These are phyloP conservation scores for Plasmodium coatneyi DNA, from an alignment of 169 alveolate species.

Conservation along the genomic window DNA sequence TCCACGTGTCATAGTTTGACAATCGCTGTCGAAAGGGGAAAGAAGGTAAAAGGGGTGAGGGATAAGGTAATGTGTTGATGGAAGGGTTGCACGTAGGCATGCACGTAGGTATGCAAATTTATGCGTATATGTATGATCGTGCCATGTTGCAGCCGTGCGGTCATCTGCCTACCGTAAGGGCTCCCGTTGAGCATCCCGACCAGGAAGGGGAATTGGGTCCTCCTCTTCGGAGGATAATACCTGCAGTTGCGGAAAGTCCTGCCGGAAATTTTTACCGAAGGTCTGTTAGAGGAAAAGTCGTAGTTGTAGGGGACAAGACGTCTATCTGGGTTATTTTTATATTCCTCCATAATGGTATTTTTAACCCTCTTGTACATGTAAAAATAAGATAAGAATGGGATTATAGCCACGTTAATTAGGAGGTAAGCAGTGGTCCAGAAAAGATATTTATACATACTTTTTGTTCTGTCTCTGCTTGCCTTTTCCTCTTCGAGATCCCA, in stretches of 20 bases:
- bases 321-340: background rate
- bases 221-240: background rate
- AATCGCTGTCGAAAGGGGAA: background rate
- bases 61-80: background rate
- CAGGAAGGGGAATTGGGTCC: background rate
- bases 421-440: background rate
- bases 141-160: background rate
- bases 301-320: constrained; percentile 1
- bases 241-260: background rate
- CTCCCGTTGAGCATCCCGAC: background rate
- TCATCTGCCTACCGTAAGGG: constrained; percentile 1
- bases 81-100: background rate
- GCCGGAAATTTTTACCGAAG: background rate
- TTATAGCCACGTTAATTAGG: background rate
- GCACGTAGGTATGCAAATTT: no score
- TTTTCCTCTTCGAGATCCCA: background rate
- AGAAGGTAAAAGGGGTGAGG: background rate
- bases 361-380: background rate
- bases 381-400: background rate
- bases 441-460: background rate
- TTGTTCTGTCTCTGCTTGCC: background rate
- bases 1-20: background rate
- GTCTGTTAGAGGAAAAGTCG: background rate
- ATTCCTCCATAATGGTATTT: background rate
- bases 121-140: background rate